Conservation (phyloP, 2,329 filamentous ascomycete species). For the Fusarium udum region DNA sequence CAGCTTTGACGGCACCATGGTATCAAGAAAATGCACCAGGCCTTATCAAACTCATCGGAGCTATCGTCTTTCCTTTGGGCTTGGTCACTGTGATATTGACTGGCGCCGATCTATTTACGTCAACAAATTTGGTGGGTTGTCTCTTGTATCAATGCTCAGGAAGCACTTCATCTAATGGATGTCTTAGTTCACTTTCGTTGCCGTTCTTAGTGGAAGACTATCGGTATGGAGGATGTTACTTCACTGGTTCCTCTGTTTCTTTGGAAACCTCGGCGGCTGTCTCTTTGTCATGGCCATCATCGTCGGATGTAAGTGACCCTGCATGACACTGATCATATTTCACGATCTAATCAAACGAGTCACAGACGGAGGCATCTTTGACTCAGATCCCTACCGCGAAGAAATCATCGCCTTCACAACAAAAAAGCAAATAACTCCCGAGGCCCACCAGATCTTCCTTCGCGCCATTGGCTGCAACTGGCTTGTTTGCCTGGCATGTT, state of each 20-base stretch:
- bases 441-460: slow-evolving; percentile 63
- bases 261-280: slow-evolving; percentile 58
- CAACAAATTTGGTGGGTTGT: slow-evolving; percentile 31
- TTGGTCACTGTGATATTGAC: slow-evolving; percentile 36
- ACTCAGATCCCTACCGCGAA: slow-evolving; percentile 52
- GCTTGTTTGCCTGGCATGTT: slow-evolving; percentile 65
- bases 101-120: slow-evolving; percentile 35
- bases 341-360: neutral
- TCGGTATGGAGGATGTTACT: slow-evolving; percentile 39
- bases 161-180: neutral
- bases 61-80: slow-evolving; percentile 34
- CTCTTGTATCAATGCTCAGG: fast-evolving
- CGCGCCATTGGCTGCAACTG: slow-evolving; percentile 66
- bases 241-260: slow-evolving; percentile 57
- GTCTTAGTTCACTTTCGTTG: slow-evolving; percentile 35
- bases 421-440: slow-evolving; percentile 58
- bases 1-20: slow-evolving; percentile 35
- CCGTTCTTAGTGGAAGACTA: slow-evolving; percentile 32
- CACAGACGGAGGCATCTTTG: slow-evolving; percentile 55
- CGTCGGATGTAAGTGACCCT: slow-evolving; percentile 48
- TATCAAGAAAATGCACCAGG: slow-evolving; percentile 39
- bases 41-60: slow-evolving; percentile 33
- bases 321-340: fast-evolving
- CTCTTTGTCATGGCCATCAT: slow-evolving; percentile 59
- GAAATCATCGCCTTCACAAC: slow-evolving; percentile 58